These are phyloP conservation scores for Limonomyces culmigenus DNA, from an alignment of 1,284 basidiomycete genomes.

Conservation along the genomic window DNA sequence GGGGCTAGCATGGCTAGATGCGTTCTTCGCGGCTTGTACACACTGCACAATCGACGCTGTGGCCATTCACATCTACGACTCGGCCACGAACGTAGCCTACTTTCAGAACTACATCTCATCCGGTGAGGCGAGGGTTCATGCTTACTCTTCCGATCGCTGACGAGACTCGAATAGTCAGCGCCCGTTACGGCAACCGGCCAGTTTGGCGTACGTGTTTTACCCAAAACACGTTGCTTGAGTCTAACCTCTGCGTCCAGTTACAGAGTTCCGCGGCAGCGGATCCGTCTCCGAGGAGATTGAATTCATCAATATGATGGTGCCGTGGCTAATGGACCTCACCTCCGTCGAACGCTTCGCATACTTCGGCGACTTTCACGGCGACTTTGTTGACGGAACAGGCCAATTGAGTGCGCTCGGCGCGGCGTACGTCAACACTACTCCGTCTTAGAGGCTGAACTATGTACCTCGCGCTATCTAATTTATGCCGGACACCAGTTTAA, in stretches of 20 bases:
- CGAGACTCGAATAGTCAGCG: too few relatives aligned
- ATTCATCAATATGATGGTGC: constrained; percentile 15
- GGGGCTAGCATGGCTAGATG: constrained; percentile 16
- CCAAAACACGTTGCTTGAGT: too few relatives aligned
- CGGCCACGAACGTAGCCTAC: constrained; percentile 14
- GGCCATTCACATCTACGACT: constrained; percentile 18
- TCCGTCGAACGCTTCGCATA: constrained; percentile 14
- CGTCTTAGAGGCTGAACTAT: too few relatives aligned
- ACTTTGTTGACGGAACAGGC: constrained; percentile 9
- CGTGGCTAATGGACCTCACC: constrained; percentile 13
- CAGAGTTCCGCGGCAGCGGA: constrained; percentile 16
- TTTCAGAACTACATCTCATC: constrained; percentile 16
- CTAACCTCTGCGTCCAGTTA: too few relatives aligned
- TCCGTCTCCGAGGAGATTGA: constrained; percentile 9
- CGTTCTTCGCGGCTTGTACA: constrained; percentile 14
- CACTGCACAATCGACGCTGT: constrained; percentile 15
- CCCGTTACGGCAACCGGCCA: neutral
- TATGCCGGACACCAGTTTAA: too few relatives aligned
- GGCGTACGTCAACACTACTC: too few relatives aligned
- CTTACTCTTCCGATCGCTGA: too few relatives aligned
- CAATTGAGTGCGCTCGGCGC: too few relatives aligned
- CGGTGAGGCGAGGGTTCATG: constrained; percentile 11
- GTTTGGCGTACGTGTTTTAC: too few relatives aligned
- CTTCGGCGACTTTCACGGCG: constrained; percentile 13
- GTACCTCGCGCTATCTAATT: too few relatives aligned